Evolutionary conservation across 2,329 filamentous ascomycete species (phyloP).

Genomic region (Pseudophaeomoniella oleicola): DNA sequence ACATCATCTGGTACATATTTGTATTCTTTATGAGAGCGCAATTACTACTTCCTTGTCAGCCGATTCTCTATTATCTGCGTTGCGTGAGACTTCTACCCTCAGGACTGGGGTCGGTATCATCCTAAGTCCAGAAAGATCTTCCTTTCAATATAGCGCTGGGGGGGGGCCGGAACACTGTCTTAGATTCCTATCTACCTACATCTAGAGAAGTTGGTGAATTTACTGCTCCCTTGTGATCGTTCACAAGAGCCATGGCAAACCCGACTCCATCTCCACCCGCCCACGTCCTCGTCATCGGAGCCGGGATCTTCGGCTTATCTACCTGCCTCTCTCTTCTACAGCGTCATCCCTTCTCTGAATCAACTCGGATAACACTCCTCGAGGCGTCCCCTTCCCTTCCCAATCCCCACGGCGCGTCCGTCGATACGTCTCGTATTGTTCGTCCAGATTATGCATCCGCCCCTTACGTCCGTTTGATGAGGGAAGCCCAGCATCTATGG

Average conservation of each 20-base stretch:
- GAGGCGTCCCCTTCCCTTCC: conserved; percentile 41
- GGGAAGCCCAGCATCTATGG: conserved; percentile 42
- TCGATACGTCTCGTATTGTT: conserved; percentile 48
- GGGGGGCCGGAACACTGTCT: too few species aligned
- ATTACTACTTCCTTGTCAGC: too few species aligned
- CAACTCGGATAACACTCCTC: conserved; percentile 37
- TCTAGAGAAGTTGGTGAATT: too few species aligned
- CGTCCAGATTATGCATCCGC: conserved; percentile 68
- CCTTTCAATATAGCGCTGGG: too few species aligned
- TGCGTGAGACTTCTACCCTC: too few species aligned
- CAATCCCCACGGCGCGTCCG: conserved; percentile 42
- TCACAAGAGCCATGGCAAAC: conserved; percentile 3
- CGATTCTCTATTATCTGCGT: too few species aligned
- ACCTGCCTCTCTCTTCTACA: conserved; percentile 57
- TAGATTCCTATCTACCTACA: too few species aligned
- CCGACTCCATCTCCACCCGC: conserved; percentile 2
- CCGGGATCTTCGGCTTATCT: conserved; percentile 51
- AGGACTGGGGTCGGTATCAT: too few species aligned
- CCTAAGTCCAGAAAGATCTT: too few species aligned
- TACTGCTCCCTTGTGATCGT: too few species aligned
- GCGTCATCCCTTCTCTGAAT: conserved; percentile 20
- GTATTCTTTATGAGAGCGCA: too few species aligned
- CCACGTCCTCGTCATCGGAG: conserved; percentile 46
- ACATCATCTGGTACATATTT: too few species aligned
- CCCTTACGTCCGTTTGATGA: conserved; percentile 61